A percentile compares a stretch with the other conserved stretches of the same genome.
Evolutionary conservation across 2,329 filamentous ascomycete species (phyloP).

Genomic region (Thielaviopsis populi): DNA sequence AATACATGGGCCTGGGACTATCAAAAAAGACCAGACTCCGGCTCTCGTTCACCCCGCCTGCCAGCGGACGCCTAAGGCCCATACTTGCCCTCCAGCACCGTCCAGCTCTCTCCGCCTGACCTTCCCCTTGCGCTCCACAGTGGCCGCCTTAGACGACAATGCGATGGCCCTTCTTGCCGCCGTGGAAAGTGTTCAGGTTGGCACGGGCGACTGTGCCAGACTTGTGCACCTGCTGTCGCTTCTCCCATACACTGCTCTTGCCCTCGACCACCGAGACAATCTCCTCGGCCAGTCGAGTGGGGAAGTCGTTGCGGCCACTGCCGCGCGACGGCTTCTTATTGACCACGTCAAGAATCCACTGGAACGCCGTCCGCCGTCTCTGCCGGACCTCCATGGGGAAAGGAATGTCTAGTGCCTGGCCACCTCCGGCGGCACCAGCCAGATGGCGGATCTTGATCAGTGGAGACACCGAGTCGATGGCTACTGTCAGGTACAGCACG

Average conservation of each 20-base stretch:
- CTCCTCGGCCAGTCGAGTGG: slow-evolving; percentile 69
- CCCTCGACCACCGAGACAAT: slow-evolving; percentile 80
- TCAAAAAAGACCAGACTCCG: not conserved
- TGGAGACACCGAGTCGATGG: slow-evolving; percentile 84
- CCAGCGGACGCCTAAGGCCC: not conserved
- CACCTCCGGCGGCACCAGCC: slow-evolving; percentile 71
- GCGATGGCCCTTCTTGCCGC: slow-evolving; percentile 16
- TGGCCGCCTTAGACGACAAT: slow-evolving; percentile 14
- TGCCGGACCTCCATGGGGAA: slow-evolving; percentile 60
- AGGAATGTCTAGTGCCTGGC: slow-evolving; percentile 68
- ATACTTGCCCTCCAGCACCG: not conserved
- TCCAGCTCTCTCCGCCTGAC: too few relatives aligned
- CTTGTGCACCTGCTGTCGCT: slow-evolving; percentile 64
- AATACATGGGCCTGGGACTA: slow-evolving; percentile 9
- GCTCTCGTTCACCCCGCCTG: not conserved
- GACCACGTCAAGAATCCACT: slow-evolving; percentile 80
- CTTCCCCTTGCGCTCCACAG: not conserved
- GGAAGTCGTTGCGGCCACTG: slow-evolving; percentile 57
- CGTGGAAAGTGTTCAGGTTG: slow-evolving; percentile 36
- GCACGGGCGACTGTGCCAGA: slow-evolving; percentile 61
- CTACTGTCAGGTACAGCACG: slow-evolving; percentile 72
- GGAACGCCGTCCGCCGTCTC: slow-evolving; percentile 61
- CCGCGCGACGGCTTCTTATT: slow-evolving; percentile 60
- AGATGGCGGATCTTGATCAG: slow-evolving; percentile 65
- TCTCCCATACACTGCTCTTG: slow-evolving; percentile 69